These are phyloP conservation scores for Polyporus arcularius DNA, from an alignment of 768 basidiomycete species.

Conservation along the genomic window DNA sequence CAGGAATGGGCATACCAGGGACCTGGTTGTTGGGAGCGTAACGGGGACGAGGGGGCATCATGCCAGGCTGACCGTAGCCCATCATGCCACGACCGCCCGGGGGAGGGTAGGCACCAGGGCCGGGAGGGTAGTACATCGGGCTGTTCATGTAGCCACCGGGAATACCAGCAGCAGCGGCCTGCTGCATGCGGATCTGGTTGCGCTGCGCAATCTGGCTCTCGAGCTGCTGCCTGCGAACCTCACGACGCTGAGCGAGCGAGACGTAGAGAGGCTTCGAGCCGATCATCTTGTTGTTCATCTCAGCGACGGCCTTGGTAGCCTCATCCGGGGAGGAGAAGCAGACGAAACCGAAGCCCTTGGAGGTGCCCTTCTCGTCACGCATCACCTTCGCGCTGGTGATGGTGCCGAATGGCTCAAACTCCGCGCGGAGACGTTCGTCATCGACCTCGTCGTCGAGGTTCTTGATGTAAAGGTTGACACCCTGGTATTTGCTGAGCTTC, in stretches of 20 bases:
- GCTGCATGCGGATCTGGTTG: constrained; percentile 95
- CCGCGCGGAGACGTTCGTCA: constrained; percentile 93
- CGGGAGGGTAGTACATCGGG: constrained; percentile 85
- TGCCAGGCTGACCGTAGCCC: constrained; percentile 81
- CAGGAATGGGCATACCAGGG: constrained; percentile 75
- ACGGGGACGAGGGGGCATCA: constrained; percentile 87
- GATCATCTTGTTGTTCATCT: constrained; percentile 99
- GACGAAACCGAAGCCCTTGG: constrained; percentile 98
- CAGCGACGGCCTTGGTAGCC: constrained; percentile 97
- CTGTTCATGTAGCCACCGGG: constrained; percentile 82
- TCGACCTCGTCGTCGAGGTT: constrained; percentile 98
- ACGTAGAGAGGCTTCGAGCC: constrained; percentile 98
- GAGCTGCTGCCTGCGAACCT: constrained; percentile 96
- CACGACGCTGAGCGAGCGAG: constrained; percentile 96
- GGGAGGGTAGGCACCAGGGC: constrained; percentile 78
- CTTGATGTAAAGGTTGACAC: constrained; percentile 99
- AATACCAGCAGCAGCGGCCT: constrained; percentile 86
- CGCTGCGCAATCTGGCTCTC: constrained; percentile 99
- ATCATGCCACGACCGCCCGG: constrained; percentile 73
- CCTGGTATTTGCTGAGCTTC: constrained; percentile 97
- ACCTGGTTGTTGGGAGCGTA: constrained; percentile 74
- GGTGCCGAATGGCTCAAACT: constrained; percentile 95
- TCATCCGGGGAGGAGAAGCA: constrained; percentile 99
- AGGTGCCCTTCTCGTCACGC: constrained; percentile 92
- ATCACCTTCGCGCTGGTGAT: constrained; percentile 99